Percentiles rank a stretch among this genome's conserved stretches.
phyloP scores from a whole-genome alignment of 306 rosid species.

The Fagus sylvatica region DNA sequence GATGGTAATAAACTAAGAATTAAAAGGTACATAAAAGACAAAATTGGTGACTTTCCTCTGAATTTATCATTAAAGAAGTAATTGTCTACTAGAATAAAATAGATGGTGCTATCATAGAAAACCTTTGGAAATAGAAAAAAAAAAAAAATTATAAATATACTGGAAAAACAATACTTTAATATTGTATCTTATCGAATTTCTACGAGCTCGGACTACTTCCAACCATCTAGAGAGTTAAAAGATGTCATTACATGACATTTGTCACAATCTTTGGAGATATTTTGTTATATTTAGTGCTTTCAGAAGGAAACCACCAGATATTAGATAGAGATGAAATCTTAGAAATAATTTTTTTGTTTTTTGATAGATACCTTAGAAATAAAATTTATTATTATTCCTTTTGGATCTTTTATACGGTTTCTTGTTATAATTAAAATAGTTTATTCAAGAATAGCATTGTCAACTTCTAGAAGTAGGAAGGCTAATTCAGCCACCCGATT shows the following conservation, averaged over 20 bases:
- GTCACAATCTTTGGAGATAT: too few relatives aligned
- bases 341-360: background rate
- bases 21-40: too few relatives aligned
- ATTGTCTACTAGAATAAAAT: background rate
- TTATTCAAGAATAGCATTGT: background rate
- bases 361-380: background rate
- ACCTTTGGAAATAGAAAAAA: background rate
- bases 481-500: background rate
- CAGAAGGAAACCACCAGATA: too few relatives aligned
- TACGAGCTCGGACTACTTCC: background rate
- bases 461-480: slow-evolving; percentile 19
- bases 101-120: background rate
- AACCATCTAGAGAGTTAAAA: background rate
- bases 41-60: too few relatives aligned
- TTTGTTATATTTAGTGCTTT: too few relatives aligned
- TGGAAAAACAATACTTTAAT: background rate
- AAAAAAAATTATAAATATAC: background rate
- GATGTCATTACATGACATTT: background rate
- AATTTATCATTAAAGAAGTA: background rate
- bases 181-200: background rate
- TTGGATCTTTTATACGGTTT: background rate
- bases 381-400: background rate
- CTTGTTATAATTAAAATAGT: background rate
- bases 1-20: too few relatives aligned
- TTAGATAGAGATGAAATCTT: too few relatives aligned